phyloP scores from a whole-genome alignment of 2,329 filamentous ascomycete species.

The Phialocephala subalpina region DNA sequence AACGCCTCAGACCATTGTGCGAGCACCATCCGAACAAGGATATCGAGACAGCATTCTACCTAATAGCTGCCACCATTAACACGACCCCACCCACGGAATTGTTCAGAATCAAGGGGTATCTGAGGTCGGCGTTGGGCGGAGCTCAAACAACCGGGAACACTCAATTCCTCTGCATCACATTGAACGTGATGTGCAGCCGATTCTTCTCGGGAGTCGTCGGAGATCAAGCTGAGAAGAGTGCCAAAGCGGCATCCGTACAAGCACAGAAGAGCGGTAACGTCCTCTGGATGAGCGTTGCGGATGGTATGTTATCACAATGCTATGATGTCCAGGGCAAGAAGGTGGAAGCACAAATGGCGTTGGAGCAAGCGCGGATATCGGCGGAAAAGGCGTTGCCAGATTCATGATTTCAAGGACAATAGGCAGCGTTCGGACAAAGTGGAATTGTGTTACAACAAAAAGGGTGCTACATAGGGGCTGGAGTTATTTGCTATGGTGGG shows the following conservation, averaged over 20 bases:
- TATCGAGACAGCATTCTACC: constrained; percentile 79
- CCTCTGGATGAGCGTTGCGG: constrained; percentile 82
- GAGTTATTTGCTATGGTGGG: constrained; percentile 17
- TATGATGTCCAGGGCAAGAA: constrained; percentile 75
- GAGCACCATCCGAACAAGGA: constrained; percentile 74
- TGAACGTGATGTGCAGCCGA: constrained; percentile 84
- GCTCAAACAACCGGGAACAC: constrained; percentile 76
- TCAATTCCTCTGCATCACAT: constrained; percentile 81
- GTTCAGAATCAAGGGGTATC: constrained; percentile 79
- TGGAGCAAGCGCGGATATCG: constrained; percentile 50
- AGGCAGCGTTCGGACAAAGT: neutral
- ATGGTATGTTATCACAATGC: constrained; percentile 79
- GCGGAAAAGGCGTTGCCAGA: constrained; percentile 32
- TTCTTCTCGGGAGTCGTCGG: constrained; percentile 70
- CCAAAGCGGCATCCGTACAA: constrained; percentile 72
- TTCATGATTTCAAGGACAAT: neutral
- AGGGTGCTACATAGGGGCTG: neutral
- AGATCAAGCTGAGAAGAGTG: constrained; percentile 80
- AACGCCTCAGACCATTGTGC: constrained; percentile 73
- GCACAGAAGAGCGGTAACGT: constrained; percentile 74
- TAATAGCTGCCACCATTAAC: constrained; percentile 74
- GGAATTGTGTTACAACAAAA: neutral
- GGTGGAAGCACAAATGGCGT: constrained; percentile 55
- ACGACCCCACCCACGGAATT: constrained; percentile 71
- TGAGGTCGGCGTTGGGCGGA: constrained; percentile 75